Evolutionary conservation across 805 yeast species (phyloP).

Genomic region (Pichia scutulata): DNA sequence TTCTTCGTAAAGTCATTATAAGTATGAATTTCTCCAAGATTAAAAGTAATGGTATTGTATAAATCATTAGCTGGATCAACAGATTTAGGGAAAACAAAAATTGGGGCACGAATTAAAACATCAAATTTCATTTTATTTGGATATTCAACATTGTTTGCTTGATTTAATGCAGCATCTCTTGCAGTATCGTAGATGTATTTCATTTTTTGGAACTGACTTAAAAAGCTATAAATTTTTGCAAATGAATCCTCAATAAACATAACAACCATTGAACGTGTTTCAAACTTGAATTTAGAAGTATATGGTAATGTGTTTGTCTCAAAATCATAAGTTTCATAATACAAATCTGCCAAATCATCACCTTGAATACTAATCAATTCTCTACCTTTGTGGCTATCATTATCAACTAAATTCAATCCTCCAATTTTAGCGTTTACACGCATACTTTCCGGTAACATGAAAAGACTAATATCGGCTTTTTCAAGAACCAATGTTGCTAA

Average conservation of each 20-base stretch:
- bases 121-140: slow-evolving; percentile 64
- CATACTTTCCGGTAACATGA: slow-evolving; percentile 69
- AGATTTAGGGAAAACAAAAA: slow-evolving; percentile 65
- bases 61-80: slow-evolving; percentile 33
- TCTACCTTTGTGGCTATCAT: slow-evolving; percentile 45
- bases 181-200: slow-evolving; percentile 85
- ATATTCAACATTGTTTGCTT: slow-evolving; percentile 51
- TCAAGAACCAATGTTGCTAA: slow-evolving; percentile 73
- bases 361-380: slow-evolving; percentile 75
- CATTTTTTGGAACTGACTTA: slow-evolving; percentile 75
- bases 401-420: slow-evolving; percentile 70
- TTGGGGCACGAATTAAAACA: slow-evolving; percentile 71
- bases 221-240: slow-evolving; percentile 53
- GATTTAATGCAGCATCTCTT: slow-evolving; percentile 79
- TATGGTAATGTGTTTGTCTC: slow-evolving; percentile 41
- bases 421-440: slow-evolving; percentile 69
- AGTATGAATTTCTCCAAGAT: slow-evolving; percentile 77
- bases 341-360: slow-evolving; percentile 65
- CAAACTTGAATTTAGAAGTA: slow-evolving; percentile 51
- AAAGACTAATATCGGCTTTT: slow-evolving; percentile 60
- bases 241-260: slow-evolving; percentile 80
- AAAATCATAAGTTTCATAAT: slow-evolving; percentile 73
- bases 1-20: slow-evolving; percentile 43
- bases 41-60: slow-evolving; percentile 58
- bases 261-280: slow-evolving; percentile 67